Evolutionary conservation across 2,329 filamentous ascomycete species (phyloP), one percentile per base, ranked within the genome.

Genomic region (Fusarium scirpi): DNA sequence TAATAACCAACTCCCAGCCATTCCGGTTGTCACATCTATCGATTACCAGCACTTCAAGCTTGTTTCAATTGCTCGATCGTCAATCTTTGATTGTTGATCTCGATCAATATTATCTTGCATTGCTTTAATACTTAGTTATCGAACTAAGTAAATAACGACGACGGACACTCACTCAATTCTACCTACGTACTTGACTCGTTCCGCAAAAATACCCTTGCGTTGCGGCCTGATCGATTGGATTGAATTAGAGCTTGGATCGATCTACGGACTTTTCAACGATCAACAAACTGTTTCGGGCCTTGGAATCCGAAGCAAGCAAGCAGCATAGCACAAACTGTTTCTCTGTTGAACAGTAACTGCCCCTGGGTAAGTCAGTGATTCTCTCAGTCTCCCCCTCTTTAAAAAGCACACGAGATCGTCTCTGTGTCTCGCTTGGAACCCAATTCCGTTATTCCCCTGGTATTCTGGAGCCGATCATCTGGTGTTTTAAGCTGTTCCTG

Each of bases 191-290:
- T 60, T 45, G 40, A 43, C 34, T 58, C 58, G 52, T 47, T 18
- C 27, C 46, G 58, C 46, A 48, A 68, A 34, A 15, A 58, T 54
- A 34, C 62, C 71, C 62, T 73, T 73, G 62, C 65, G 58, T 74
- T 64, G 52, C 69, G 55, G 69, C 54, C 66, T 56, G 53, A 68
- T 74, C 61, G 30, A 66, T 72, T 61, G 34, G 52, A 71, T 47
- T 73, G 58, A 43, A 66, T 72, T 61, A 32, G 55, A 71, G 52
- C 67, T 58, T 63, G 54, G 55, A 46, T 65, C 34, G 47, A 62
- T 51, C 48, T 47, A 38, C 48, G 18, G 48, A 52, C 54, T 48
- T 47, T 29, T 29, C 56, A 58, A 58, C 58, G 47, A 41, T 52
- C 43, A 48, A 56, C 67, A 57, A 12, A 24, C 11, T 70, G 66